A percentile compares a stretch with the other conserved stretches of the same genome.
Evolutionary conservation across 441 rosid species (phyloP).

Genomic region (Erysimum cheiri): DNA sequence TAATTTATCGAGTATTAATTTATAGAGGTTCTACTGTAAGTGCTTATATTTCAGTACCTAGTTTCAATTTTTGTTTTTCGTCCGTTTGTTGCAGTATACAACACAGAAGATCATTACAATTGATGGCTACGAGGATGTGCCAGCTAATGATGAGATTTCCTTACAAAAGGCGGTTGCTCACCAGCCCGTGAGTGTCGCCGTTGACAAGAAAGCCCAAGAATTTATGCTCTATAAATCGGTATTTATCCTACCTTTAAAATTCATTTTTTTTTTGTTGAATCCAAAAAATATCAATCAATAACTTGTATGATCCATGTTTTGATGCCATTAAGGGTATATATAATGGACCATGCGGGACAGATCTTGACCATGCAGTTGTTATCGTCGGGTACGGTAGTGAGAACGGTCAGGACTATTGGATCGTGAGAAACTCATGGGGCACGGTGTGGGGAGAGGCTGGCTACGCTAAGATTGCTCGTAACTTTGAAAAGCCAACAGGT

Average conservation of each 20-base stretch:
- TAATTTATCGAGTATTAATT: too few relatives aligned
- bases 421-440: conserved; percentile 90
- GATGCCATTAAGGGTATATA: conserved; percentile 62
- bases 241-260: conserved; percentile 31
- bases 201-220: conserved; percentile 69
- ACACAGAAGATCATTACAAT: conserved; percentile 56
- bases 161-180: conserved; percentile 62
- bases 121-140: conserved; percentile 69
- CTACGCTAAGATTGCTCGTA: conserved; percentile 59
- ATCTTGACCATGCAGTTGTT: conserved; percentile 77
- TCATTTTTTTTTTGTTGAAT: neutral
- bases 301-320: conserved; percentile 26
- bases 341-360: conserved; percentile 65
- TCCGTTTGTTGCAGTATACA: conserved; percentile 45
- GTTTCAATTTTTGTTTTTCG: neutral
- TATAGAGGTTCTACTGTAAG: too few relatives aligned
- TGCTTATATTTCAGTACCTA: conserved; percentile 13
- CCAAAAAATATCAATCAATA: neutral
- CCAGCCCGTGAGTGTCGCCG: conserved; percentile 80
- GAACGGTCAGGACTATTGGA: conserved; percentile 71
- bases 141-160: conserved; percentile 55
- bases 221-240: conserved; percentile 77
- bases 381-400: conserved; percentile 79
- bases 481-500: conserved; percentile 53
- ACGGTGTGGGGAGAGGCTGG: conserved; percentile 74